Percentiles rank a stretch among this genome's conserved stretches.
These are phyloP conservation scores for Eleusine coracana DNA, from an alignment of 176 grass and related monocot species.

Conservation along the genomic window DNA sequence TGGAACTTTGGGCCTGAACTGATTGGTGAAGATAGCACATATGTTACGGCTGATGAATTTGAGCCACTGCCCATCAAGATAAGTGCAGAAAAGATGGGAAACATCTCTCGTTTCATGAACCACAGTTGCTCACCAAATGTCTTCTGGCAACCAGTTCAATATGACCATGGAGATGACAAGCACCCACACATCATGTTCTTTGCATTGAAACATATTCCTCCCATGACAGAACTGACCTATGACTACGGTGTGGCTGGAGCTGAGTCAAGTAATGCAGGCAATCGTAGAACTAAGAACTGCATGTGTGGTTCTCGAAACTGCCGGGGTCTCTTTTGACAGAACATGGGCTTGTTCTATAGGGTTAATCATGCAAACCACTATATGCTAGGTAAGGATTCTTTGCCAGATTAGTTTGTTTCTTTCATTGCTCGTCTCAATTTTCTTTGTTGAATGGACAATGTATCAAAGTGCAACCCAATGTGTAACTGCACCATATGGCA, in stretches of 20 bases:
- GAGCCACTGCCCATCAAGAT: conserved; percentile 59
- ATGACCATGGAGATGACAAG: conserved; percentile 62
- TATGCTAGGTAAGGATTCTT: conserved; percentile 27
- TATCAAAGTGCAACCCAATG: neutral
- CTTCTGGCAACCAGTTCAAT: conserved; percentile 77
- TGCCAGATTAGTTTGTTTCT: conserved; percentile 30
- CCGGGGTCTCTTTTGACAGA: conserved; percentile 54
- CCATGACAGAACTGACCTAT: conserved; percentile 79
- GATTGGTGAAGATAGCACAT: conserved; percentile 44
- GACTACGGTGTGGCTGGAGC: conserved; percentile 59
- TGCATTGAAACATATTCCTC: conserved; percentile 75
- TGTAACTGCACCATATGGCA: neutral
- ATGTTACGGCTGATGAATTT: conserved; percentile 49
- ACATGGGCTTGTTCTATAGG: conserved; percentile 22
- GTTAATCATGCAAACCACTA: conserved; percentile 33
- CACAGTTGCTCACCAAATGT: conserved; percentile 89
- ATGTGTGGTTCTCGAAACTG: conserved; percentile 65
- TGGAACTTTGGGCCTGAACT: conserved; percentile 75
- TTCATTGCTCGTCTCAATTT: neutral
- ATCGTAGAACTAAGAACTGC: conserved; percentile 57
- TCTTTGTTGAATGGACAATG: neutral
- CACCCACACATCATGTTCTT: conserved; percentile 76
- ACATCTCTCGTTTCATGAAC: conserved; percentile 81
- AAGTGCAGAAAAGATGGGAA: conserved; percentile 68
- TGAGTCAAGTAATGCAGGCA: conserved; percentile 33